Conservation (phyloP, 23 red algal species). For the Cyanidiococcus yangmingshanensis region DNA sequence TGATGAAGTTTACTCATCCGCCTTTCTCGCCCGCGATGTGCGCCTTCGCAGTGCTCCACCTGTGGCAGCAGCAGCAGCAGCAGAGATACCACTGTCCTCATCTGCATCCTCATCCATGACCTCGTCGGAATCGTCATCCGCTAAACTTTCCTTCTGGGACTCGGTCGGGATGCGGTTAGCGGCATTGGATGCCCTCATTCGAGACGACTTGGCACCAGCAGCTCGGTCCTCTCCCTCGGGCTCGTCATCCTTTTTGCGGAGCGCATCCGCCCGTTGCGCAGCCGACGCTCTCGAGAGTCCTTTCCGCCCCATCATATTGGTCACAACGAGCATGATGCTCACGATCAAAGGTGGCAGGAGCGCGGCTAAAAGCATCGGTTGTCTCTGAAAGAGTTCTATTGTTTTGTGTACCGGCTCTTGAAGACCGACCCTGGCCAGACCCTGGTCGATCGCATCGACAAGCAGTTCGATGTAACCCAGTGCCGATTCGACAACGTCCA, state of each 20-base stretch:
- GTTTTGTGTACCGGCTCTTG: background rate
- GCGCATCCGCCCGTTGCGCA: too few relatives aligned
- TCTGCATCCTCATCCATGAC: constrained; percentile 2
- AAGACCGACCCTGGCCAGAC: background rate
- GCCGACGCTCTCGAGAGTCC: background rate
- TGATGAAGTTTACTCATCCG: background rate
- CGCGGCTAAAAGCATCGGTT: background rate
- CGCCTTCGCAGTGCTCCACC: background rate
- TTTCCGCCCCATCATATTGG: background rate
- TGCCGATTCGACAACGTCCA: background rate
- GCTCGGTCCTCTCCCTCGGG: constrained; percentile 7
- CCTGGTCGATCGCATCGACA: background rate
- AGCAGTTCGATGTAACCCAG: constrained; percentile 13
- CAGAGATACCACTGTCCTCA: background rate
- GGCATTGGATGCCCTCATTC: background rate
- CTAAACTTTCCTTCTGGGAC: background rate
- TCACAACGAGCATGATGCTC: constrained; percentile 3
- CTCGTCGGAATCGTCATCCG: background rate
- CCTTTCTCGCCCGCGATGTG: background rate
- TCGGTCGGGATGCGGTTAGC: background rate
- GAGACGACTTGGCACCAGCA: background rate
- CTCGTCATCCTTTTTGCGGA: background rate
- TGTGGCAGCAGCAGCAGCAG: background rate
- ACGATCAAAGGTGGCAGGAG: constrained; percentile 4
- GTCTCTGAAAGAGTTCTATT: background rate